phyloP scores from a whole-genome alignment of 2,329 filamentous ascomycete species.

The Apiospora malaysiana region DNA sequence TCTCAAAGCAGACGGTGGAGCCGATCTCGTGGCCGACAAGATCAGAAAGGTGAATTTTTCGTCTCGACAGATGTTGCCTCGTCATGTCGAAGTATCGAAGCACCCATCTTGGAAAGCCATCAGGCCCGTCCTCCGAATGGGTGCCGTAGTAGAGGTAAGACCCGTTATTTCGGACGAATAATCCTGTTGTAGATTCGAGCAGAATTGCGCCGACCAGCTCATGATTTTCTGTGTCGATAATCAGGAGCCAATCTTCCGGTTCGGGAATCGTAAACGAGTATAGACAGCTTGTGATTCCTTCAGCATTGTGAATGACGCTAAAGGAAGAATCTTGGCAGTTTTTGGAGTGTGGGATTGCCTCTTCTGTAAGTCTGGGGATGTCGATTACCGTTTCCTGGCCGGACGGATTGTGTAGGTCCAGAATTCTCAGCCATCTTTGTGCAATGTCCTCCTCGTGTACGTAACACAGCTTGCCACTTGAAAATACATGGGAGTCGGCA shows the following conservation, averaged over 20 bases:
- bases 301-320: slow-evolving; percentile 61
- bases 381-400: slow-evolving; percentile 61
- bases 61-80: slow-evolving; percentile 45
- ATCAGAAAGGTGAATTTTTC: slow-evolving; percentile 58
- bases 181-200: slow-evolving; percentile 54
- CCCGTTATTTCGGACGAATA: slow-evolving; percentile 71
- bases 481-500: slow-evolving; percentile 67
- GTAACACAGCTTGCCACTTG: slow-evolving; percentile 70
- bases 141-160: slow-evolving; percentile 71
- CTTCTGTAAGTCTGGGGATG: slow-evolving; percentile 49
- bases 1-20: slow-evolving; percentile 73
- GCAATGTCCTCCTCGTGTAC: slow-evolving; percentile 48
- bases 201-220: slow-evolving; percentile 48
- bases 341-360: slow-evolving; percentile 43
- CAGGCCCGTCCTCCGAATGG: slow-evolving; percentile 57
- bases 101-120: slow-evolving; percentile 67
- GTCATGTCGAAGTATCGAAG: slow-evolving; percentile 59
- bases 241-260: slow-evolving; percentile 58
- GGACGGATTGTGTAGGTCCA: slow-evolving; percentile 60
- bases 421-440: slow-evolving; percentile 55
- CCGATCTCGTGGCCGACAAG: slow-evolving; percentile 70
- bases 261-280: slow-evolving; percentile 50
- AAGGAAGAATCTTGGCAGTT: slow-evolving; percentile 51
- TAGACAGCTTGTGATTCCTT: slow-evolving; percentile 63
- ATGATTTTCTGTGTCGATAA: slow-evolving; percentile 49